Evolutionary conservation across 179 eudicot species (phyloP).

Genomic region (Spinacia oleracea): DNA sequence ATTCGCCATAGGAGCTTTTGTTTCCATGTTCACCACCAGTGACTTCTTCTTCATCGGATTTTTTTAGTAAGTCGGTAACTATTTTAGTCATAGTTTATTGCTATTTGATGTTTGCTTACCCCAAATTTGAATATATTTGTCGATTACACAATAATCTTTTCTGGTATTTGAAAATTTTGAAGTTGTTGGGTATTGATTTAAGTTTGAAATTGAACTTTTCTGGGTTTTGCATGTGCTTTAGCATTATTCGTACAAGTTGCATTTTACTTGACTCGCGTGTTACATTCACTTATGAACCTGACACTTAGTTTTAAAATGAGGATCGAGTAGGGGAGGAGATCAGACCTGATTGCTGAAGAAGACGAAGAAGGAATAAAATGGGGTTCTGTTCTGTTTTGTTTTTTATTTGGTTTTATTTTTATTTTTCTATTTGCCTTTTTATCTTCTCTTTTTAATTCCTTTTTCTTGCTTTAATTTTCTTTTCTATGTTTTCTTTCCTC

Average conservation of each 20-base stretch:
- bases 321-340: no score
- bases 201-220: neutral
- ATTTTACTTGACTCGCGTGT: no score
- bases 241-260: neutral
- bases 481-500: no score
- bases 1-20: slow-evolving; percentile 53
- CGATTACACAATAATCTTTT: neutral
- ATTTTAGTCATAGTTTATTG: neutral
- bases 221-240: neutral
- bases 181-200: neutral
- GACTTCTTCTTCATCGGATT: slow-evolving; percentile 82
- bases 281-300: no score
- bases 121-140: neutral
- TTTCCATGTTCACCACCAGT: slow-evolving; percentile 60
- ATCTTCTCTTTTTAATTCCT: no score
- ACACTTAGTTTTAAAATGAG: no score
- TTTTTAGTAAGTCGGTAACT: slow-evolving; percentile 66
- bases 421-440: no score
- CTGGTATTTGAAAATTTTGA: neutral
- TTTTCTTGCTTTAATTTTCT: no score
- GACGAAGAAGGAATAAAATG: no score
- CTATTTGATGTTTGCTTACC: neutral
- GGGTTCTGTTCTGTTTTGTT: no score
- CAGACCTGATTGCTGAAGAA: no score
- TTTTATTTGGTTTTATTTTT: no score